Evolutionary conservation across 192 early-diverging fungal species (phyloP).

Genomic region (Umbelopsis vinacea): DNA sequence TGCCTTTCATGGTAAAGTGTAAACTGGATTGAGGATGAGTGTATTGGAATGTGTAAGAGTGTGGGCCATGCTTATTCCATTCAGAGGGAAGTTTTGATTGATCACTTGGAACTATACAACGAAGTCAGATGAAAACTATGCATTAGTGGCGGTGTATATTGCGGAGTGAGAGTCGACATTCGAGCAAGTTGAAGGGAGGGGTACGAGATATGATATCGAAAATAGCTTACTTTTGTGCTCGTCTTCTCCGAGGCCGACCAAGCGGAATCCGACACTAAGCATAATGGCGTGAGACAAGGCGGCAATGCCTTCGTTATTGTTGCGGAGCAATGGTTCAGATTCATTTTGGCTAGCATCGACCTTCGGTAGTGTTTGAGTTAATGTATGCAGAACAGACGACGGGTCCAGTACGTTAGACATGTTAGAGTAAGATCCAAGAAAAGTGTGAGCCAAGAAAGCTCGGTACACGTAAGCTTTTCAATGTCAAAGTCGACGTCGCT

Average conservation of each 20-base stretch:
- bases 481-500: neutral
- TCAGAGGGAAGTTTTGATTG: conserved; percentile 45
- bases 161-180: neutral
- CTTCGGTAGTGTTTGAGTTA: neutral
- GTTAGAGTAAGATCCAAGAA: neutral
- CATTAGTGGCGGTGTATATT: neutral
- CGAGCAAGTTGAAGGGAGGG: neutral
- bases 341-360: neutral
- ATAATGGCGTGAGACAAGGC: conserved; percentile 62
- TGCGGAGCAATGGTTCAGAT: conserved; percentile 33
- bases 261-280: conserved; percentile 63
- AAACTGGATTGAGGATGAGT: conserved; percentile 68
- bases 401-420: conserved; percentile 37
- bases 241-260: conserved; percentile 66
- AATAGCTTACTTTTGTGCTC: conserved; percentile 38
- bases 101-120: neutral
- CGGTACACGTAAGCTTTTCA: neutral
- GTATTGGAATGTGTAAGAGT: conserved; percentile 68
- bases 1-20: conserved; percentile 69
- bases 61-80: conserved; percentile 64
- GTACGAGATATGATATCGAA: neutral
- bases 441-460: too few species aligned
- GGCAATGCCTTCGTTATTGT: conserved; percentile 52
- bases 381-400: conserved; percentile 32
- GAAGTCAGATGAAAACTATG: neutral